A percentile compares a stretch with the other conserved stretches of the same genome.
These are phyloP conservation scores for Endoconidiophora polonica DNA, from an alignment of 2,329 filamentous ascomycete genomes.

Conservation along the genomic window DNA sequence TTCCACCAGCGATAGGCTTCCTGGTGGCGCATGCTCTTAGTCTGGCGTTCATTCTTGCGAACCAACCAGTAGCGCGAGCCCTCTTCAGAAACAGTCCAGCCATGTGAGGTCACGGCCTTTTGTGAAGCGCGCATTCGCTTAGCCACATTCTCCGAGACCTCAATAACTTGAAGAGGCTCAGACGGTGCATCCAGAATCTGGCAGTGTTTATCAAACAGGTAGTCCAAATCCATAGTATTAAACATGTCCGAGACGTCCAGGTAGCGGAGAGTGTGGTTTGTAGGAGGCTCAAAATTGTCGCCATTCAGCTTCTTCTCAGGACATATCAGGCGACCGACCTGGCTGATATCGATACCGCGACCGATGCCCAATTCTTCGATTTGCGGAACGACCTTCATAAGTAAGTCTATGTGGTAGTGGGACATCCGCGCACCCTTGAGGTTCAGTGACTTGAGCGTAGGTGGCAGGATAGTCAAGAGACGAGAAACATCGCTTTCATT, in stretches of 20 bases:
- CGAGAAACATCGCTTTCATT: constrained; percentile 46
- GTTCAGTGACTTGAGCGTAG: constrained; percentile 54
- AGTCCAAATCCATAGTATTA: constrained; percentile 28
- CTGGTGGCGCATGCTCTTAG: constrained; percentile 19
- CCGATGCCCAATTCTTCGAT: constrained; percentile 58
- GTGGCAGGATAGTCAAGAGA: constrained; percentile 49
- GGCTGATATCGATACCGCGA: constrained; percentile 45
- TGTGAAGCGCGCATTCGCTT: constrained; percentile 45
- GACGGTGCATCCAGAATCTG: constrained; percentile 42
- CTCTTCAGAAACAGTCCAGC: constrained; percentile 58
- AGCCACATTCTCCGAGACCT: constrained; percentile 53
- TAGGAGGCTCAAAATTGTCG: constrained; percentile 59
- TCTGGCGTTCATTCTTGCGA: constrained; percentile 26
- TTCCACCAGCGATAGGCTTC: constrained; percentile 54
- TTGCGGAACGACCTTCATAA: constrained; percentile 20
- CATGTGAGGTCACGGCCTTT: constrained; percentile 41
- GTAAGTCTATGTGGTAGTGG: constrained; percentile 43
- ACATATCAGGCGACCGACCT: constrained; percentile 49
- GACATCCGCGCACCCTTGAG: constrained; percentile 60
- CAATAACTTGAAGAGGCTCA: constrained; percentile 58
- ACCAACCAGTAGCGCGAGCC: constrained; percentile 52
- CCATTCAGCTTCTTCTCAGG: constrained; percentile 44
- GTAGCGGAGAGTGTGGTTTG: constrained; percentile 50
- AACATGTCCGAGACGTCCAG: constrained; percentile 53
- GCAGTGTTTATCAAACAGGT: constrained; percentile 32